Conservation (phyloP, 1,284 basidiomycete genomes). For the Stygiomarasmius scandens region DNA sequence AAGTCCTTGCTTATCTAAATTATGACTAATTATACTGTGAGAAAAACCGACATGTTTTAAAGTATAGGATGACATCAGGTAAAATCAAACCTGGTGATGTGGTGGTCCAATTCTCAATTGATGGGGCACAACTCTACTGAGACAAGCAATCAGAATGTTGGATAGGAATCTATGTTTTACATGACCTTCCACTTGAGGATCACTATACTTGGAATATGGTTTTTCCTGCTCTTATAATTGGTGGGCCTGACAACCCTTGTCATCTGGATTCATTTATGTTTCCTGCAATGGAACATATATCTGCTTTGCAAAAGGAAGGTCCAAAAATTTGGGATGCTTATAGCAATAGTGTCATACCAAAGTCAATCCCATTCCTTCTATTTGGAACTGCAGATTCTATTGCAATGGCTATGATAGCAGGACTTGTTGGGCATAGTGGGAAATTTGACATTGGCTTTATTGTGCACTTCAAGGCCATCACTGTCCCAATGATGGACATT, state of each 20-base stretch:
- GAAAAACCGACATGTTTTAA: not conserved
- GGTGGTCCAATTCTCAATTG: slow-evolving; percentile 29
- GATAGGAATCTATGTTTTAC: slow-evolving; percentile 33
- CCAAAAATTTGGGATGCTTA: slow-evolving; percentile 17
- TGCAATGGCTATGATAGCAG: slow-evolving; percentile 23
- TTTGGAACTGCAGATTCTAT: slow-evolving; percentile 29
- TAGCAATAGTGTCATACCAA: not conserved
- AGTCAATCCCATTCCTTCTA: not conserved
- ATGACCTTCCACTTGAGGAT: slow-evolving; percentile 24
- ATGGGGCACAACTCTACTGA: slow-evolving; percentile 33
- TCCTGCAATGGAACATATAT: slow-evolving; percentile 21
- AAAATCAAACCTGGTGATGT: slow-evolving; percentile 24
- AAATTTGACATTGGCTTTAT: slow-evolving; percentile 1
- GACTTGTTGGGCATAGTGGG: slow-evolving; percentile 26
- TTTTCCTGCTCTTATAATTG: slow-evolving; percentile 27
- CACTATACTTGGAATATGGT: slow-evolving; percentile 31
- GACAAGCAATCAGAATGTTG: slow-evolving; percentile 30
- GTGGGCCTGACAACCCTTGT: slow-evolving; percentile 32
- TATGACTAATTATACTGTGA: too few relatives aligned
- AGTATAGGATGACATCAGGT: slow-evolving; percentile 24
- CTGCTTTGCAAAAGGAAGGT: slow-evolving; percentile 19
- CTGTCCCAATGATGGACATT: slow-evolving; percentile 7
- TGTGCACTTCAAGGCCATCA: too few relatives aligned
- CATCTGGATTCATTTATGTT: slow-evolving; percentile 31
- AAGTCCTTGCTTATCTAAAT: too few relatives aligned